phyloP scores from a whole-genome alignment of 2,329 filamentous ascomycete species.

The Penicillium sp. region DNA sequence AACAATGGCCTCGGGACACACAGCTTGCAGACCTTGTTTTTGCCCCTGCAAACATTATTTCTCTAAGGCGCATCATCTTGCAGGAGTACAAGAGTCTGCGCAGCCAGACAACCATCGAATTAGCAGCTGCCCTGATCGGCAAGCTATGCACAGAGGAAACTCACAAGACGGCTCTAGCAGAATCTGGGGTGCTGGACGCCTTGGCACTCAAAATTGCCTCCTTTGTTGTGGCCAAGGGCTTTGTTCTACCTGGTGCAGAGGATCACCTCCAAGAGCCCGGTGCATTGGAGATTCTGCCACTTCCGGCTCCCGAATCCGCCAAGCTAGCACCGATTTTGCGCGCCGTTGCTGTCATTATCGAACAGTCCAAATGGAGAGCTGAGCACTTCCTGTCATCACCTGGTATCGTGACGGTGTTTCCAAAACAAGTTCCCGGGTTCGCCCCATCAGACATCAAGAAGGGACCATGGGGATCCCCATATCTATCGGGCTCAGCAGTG shows the following conservation, averaged over 20 bases:
- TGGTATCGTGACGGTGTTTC: constrained; percentile 67
- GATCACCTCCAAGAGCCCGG: constrained; percentile 55
- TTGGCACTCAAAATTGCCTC: constrained; percentile 71
- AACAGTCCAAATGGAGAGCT: constrained; percentile 74
- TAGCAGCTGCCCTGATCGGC: constrained; percentile 52
- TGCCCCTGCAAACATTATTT: constrained; percentile 58
- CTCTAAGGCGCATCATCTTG: constrained; percentile 64
- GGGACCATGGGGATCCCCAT: constrained; percentile 54
- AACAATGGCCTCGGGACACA: constrained; percentile 50
- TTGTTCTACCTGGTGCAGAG: constrained; percentile 66
- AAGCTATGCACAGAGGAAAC: constrained; percentile 66
- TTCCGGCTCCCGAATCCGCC: constrained; percentile 58
- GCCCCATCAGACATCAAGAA: constrained; percentile 50
- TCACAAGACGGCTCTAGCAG: constrained; percentile 70
- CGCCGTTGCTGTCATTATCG: constrained; percentile 73
- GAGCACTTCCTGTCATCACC: constrained; percentile 69
- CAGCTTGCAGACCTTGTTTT: constrained; percentile 66
- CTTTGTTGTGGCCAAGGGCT: constrained; percentile 66
- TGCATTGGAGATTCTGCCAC: constrained; percentile 58
- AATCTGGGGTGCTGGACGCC: constrained; percentile 72
- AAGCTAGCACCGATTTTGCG: constrained; percentile 70
- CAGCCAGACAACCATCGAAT: constrained; percentile 51
- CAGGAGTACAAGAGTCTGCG: constrained; percentile 55
- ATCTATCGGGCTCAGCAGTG: constrained; percentile 53
- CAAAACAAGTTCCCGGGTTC: constrained; percentile 54